These are phyloP conservation scores for Carallia brachiata DNA, from an alignment of 345 rosid genomes.

Conservation along the genomic window DNA sequence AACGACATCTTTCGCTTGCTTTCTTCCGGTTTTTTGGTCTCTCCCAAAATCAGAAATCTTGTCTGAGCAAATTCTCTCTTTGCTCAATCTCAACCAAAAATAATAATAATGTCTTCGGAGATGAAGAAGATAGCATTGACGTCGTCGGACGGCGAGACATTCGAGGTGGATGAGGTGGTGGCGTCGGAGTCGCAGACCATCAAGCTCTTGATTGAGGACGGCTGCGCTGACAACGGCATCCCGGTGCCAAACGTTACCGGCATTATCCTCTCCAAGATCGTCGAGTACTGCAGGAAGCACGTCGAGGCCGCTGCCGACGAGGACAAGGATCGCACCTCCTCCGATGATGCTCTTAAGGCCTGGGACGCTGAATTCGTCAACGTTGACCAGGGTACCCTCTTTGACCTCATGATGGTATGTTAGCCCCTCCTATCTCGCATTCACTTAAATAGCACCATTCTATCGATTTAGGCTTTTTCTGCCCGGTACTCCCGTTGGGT, in stretches of 20 bases:
- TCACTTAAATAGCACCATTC: no score
- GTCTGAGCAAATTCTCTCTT: no score
- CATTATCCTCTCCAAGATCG: slow-evolving; percentile 72
- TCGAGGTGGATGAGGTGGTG: slow-evolving; percentile 12
- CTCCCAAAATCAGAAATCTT: no score
- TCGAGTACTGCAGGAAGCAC: slow-evolving; percentile 79
- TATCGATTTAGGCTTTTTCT: no score
- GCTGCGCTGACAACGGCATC: not conserved
- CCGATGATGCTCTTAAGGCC: slow-evolving; percentile 33
- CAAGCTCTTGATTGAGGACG: not conserved
- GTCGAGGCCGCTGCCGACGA: slow-evolving; percentile 44
- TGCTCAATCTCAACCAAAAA: not conserved
- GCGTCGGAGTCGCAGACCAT: slow-evolving; percentile 13
- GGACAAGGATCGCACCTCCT: not conserved
- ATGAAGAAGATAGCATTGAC: not conserved
- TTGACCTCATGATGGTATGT: slow-evolving; percentile 47
- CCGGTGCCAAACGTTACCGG: slow-evolving; percentile 29
- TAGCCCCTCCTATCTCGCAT: no score
- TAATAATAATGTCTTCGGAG: not conserved
- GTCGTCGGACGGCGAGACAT: slow-evolving; percentile 10
- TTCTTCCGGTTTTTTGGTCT: no score
- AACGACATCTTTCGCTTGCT: no score
- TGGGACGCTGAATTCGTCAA: slow-evolving; percentile 66
- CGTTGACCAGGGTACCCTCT: slow-evolving; percentile 48
- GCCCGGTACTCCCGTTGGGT: no score